Evolutionary conservation across 306 rosid species (phyloP).

Genomic region (Arachis hypogaea): DNA sequence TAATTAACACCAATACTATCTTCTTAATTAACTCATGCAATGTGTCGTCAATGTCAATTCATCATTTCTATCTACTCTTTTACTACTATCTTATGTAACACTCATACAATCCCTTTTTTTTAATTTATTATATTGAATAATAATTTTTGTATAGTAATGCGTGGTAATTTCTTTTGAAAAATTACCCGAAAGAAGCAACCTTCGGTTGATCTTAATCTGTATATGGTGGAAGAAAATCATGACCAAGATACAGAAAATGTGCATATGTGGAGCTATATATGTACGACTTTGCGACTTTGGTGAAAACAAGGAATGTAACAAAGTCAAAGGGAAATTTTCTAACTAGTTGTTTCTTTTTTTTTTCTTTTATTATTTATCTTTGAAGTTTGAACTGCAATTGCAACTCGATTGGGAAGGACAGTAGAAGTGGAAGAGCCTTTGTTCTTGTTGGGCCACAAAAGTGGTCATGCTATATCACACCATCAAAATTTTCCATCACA

Average conservation of each 20-base stretch:
- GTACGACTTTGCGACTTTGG: slow-evolving; percentile 37
- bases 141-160: too few relatives aligned
- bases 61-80: slow-evolving; percentile 1
- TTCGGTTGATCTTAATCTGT: not conserved
- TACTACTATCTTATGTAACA: not conserved
- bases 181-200: not conserved
- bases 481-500: slow-evolving; percentile 4
- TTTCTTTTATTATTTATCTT: not conserved
- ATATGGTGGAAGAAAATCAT: slow-evolving; percentile 1
- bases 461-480: slow-evolving; percentile 8
- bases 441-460: slow-evolving; percentile 34
- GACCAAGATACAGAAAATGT: not conserved
- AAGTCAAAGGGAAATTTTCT: slow-evolving; percentile 9
- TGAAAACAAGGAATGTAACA: slow-evolving; percentile 34
- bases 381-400: not conserved
- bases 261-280: not conserved
- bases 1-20: slow-evolving; percentile 4
- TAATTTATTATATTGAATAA: too few relatives aligned
- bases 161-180: not conserved
- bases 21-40: slow-evolving; percentile 1
- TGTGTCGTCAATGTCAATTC: slow-evolving; percentile 28
- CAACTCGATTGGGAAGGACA: slow-evolving; percentile 11
- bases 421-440: slow-evolving; percentile 35
- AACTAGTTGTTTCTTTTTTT: slow-evolving; percentile 14
- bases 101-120: too few relatives aligned